These are phyloP conservation scores for Cryptosporidium baileyi DNA, from an alignment of 169 alveolate species.

Conservation along the genomic window DNA sequence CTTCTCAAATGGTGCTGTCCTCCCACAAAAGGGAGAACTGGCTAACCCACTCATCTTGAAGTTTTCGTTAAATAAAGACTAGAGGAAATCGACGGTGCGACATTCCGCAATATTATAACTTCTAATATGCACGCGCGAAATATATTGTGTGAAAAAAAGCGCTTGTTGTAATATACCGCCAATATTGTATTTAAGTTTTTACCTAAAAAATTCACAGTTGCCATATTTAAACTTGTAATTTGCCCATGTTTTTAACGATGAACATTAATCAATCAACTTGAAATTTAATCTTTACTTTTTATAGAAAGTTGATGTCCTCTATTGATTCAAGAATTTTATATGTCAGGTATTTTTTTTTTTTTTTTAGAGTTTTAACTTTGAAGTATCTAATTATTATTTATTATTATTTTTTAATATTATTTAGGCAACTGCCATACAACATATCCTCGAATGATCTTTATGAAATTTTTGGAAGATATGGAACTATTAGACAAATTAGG, in stretches of 20 bases:
- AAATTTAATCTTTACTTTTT: neutral
- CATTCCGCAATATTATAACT: constrained; percentile 58
- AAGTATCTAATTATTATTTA: neutral
- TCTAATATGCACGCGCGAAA: constrained; percentile 59
- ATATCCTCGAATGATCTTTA: constrained; percentile 94
- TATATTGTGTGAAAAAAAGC: constrained; percentile 46
- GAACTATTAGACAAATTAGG: constrained; percentile 97
- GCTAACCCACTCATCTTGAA: constrained; percentile 55
- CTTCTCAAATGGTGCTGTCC: constrained; percentile 37
- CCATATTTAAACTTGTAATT: neutral
- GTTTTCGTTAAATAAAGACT: constrained; percentile 12
- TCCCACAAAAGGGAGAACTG: constrained; percentile 55
- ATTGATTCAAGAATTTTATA: constrained; percentile 9
- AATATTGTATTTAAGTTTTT: too few species aligned
- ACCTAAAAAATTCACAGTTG: too few species aligned
- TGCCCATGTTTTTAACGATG: neutral
- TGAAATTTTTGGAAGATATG: constrained; percentile 98
- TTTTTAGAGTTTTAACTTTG: neutral
- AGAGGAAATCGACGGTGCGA: constrained; percentile 67
- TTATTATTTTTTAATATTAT: neutral
- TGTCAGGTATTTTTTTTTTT: constrained; percentile 3
- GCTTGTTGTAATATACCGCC: constrained; percentile 19
- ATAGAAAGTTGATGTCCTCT: neutral
- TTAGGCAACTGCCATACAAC: constrained; percentile 85
- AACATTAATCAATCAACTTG: neutral